Base-by-base conservation (phyloP, 495 filamentous ascomycete species). In the Talaromyces thailandensis region DNA sequence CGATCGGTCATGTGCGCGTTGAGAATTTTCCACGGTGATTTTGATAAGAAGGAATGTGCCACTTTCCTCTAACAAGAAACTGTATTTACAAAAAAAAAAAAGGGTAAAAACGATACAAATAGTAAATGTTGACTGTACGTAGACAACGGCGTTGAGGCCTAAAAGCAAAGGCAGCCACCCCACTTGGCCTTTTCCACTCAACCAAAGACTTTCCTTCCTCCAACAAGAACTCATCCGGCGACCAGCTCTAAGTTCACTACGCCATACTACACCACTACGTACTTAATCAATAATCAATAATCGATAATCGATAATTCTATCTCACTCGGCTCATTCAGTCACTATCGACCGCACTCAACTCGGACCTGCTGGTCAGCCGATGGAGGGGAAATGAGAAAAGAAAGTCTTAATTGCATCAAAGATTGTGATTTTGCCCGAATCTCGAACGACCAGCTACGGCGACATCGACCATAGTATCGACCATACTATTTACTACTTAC, bases 311-410 rank as follows among this genome's bases (percentile, higher is more conserved):
- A 55, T 55, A 26, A 55, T 28, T 55, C 21, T 25, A n/a, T n/a
- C n/a, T n/a, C n/a, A 14, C 12, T 55, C 51, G 26, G 51, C 9
- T 26, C 51, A 26, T 28, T 55, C 51, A 55, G 26, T 28, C 26
- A 55, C 43, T 31, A n/a, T 57, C n/a, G 26, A 57, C 29, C 29
- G 26, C 35, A 23, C 29, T 57, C 55, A 57, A 57, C 55, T 57
- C 55, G 55, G 55, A 57, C 55, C 29, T 57, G 55, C 55, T 57
- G 55, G 55, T 57, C 55, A 57, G 55, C 55, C 55, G 55, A 57
- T 57, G 55, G 28, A 57, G 26, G 24, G 55, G 16, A 28, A 2
- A 28, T n/a, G n/a, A 24, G 26, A 55, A 25, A 28, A 29, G 26
- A 26, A 28, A 55, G 26, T 11, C 18, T 57, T 35, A n/a, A 28